A percentile compares a stretch with the other conserved stretches of the same genome.
Evolutionary conservation across 2,329 filamentous ascomycete genomes (phyloP).

Genomic region (Fonsecaea nubica): DNA sequence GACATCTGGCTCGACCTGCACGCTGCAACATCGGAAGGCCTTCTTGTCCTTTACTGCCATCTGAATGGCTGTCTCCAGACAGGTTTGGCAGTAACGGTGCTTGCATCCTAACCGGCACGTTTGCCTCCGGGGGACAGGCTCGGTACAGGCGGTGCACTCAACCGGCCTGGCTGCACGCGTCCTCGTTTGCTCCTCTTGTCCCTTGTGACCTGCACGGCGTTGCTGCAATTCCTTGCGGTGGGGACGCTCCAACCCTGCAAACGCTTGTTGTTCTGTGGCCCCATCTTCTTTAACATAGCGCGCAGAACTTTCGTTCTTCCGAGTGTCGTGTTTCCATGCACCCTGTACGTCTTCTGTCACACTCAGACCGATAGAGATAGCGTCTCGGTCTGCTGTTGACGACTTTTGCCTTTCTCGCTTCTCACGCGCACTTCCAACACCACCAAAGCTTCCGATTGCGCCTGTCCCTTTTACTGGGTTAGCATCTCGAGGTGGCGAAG

Average conservation of each 20-base stretch:
- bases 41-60: background rate
- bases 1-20: background rate
- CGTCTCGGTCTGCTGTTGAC: background rate
- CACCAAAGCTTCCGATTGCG: background rate
- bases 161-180: background rate
- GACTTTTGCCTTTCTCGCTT: background rate
- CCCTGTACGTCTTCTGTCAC: background rate
- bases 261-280: background rate
- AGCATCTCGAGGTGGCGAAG: too few species aligned
- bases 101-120: slow-evolving; percentile 2
- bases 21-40: background rate
- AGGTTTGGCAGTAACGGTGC: slow-evolving; percentile 3
- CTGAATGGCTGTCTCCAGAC: background rate
- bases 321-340: too few species aligned
- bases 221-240: background rate
- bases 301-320: too few species aligned
- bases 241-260: background rate
- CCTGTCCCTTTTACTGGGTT: too few species aligned
- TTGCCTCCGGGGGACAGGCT: background rate
- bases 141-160: slow-evolving; percentile 1
- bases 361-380: background rate
- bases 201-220: background rate
- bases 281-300: background rate
- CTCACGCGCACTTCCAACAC: background rate
- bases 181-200: background rate